These are phyloP conservation scores for Kazachstania psychrophila DNA, from an alignment of 805 yeast species.

Conservation along the genomic window DNA sequence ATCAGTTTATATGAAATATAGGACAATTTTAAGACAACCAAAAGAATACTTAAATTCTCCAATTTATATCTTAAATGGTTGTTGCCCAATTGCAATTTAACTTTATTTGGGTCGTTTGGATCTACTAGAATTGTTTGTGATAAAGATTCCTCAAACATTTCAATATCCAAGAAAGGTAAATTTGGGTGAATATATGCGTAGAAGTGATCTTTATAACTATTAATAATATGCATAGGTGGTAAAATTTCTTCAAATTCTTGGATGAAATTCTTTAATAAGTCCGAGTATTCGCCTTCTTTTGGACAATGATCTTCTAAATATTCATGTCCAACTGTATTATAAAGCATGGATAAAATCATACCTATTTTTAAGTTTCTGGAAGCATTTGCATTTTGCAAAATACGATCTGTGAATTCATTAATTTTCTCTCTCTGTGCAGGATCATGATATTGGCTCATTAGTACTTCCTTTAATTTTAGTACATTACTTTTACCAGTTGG, in stretches of 20 bases:
- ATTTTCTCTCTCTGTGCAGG: conserved; percentile 17
- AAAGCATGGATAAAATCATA: conserved; percentile 16
- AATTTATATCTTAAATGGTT: conserved; percentile 23
- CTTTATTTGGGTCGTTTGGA: conserved; percentile 13
- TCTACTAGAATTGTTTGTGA: conserved; percentile 14
- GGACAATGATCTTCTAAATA: conserved; percentile 24
- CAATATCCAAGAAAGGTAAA: conserved; percentile 23
- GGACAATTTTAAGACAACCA: conserved; percentile 23
- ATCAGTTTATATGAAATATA: conserved; percentile 20
- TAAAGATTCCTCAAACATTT: conserved; percentile 25
- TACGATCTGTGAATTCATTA: conserved; percentile 22
- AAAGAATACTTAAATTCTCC: conserved; percentile 19
- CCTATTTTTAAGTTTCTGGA: conserved; percentile 16
- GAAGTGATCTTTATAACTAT: conserved; percentile 22
- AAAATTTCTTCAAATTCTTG: conserved; percentile 16
- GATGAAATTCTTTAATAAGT: conserved; percentile 17
- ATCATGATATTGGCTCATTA: conserved; percentile 20
- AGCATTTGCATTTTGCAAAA: conserved; percentile 19
- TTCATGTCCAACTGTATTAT: conserved; percentile 17
- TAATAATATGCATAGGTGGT: conserved; percentile 21
- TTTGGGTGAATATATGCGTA: conserved; percentile 22
- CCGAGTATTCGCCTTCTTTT: conserved; percentile 20
- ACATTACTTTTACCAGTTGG: conserved; percentile 18
- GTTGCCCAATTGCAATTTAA: conserved; percentile 20
- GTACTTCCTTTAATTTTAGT: conserved; percentile 17